phyloP scores from a whole-genome alignment of 164 flowering plant species.

The Sedum album region DNA sequence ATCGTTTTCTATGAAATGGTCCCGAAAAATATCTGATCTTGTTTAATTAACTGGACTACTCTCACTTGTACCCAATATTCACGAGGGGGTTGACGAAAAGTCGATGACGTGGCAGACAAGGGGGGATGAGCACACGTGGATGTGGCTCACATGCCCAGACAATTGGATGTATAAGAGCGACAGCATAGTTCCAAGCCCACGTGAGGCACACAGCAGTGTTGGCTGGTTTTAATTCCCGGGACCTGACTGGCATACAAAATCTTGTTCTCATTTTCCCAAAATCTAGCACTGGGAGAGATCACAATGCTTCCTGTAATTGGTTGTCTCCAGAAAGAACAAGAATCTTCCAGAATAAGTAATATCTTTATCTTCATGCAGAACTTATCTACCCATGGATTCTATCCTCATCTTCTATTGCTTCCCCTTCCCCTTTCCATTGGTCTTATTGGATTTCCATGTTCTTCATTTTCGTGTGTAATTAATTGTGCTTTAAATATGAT shows the following conservation, averaged over 20 bases:
- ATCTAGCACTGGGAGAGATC: background rate
- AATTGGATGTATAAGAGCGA: background rate
- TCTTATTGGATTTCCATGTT: too few species aligned
- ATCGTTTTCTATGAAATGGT: background rate
- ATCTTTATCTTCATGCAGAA: background rate
- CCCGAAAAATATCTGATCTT: background rate
- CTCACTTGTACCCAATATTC: background rate
- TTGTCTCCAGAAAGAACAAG: background rate
- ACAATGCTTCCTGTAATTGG: background rate
- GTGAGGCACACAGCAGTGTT: background rate
- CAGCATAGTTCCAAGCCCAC: background rate
- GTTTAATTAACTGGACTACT: background rate
- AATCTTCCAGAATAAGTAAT: background rate
- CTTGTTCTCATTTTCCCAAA: background rate
- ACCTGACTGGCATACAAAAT: background rate
- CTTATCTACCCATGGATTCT: background rate
- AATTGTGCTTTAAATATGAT: too few species aligned
- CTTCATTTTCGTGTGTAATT: too few species aligned
- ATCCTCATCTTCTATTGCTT: background rate
- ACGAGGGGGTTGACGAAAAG: background rate
- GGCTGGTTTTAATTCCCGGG: background rate
- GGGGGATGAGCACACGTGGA: conserved; percentile 2
- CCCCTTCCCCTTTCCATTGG: background rate
- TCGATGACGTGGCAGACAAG: background rate
- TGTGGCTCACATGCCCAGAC: background rate